Conservation (phyloP, 176 grass and related monocot species). For the Carex myosuroides region DNA sequence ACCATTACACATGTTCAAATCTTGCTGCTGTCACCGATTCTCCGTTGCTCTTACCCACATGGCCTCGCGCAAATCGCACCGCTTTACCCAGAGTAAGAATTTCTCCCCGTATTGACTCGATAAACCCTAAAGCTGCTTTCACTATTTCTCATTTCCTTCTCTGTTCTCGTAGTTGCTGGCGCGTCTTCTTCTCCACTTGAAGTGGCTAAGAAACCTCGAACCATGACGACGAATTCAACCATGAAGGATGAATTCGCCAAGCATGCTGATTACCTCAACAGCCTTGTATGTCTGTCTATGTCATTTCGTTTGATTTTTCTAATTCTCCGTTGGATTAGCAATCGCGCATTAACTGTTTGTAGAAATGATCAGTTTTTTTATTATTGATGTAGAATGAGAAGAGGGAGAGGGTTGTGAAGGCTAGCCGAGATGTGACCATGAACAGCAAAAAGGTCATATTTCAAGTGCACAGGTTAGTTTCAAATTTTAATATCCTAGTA, state of each 20-base stretch:
- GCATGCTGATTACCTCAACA: slow-evolving; percentile 36
- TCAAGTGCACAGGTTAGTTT: slow-evolving; percentile 88
- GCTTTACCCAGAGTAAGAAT: slow-evolving; percentile 16
- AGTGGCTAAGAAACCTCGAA: slow-evolving; percentile 28
- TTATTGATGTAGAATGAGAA: slow-evolving; percentile 70
- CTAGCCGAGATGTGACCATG: slow-evolving; percentile 96
- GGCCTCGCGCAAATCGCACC: slow-evolving; percentile 27
- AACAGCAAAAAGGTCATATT: slow-evolving; percentile 99
- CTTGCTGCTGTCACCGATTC: slow-evolving; percentile 15
- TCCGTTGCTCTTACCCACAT: slow-evolving; percentile 8
- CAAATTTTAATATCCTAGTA: slow-evolving; percentile 13
- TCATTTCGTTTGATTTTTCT: not conserved
- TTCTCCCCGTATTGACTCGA: not conserved
- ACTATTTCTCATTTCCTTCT: not conserved
- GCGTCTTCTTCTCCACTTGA: not conserved
- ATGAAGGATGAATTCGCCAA: slow-evolving; percentile 39
- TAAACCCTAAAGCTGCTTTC: not conserved
- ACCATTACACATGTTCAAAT: slow-evolving; percentile 20
- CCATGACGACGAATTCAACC: slow-evolving; percentile 11
- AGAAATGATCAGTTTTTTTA: not conserved
- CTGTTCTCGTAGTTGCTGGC: not conserved
- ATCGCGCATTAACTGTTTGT: slow-evolving; percentile 2
- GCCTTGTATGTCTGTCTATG: slow-evolving; percentile 20
- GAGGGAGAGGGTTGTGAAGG: slow-evolving; percentile 87
- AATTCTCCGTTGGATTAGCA: not conserved